A percentile compares a stretch with the other conserved stretches of the same genome.
phyloP scores from a whole-genome alignment of 2,329 filamentous ascomycete species.

The Xylariaceae sp. region DNA sequence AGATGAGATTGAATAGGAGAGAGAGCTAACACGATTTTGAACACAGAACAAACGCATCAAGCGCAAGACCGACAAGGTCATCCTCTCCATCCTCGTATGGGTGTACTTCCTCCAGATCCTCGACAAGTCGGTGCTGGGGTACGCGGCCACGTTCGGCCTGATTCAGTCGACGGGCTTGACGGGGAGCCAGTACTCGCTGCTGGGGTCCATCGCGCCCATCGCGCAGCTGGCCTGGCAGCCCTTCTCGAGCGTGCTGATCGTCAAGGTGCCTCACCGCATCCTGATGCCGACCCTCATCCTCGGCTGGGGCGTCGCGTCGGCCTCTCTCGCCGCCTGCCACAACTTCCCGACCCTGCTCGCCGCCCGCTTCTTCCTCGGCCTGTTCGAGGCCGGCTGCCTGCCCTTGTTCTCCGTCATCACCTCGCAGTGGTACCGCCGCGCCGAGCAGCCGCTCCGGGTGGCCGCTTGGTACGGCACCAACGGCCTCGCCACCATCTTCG shows the following conservation, averaged over 20 bases:
- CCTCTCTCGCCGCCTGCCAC: slow-evolving; percentile 46
- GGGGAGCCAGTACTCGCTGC: slow-evolving; percentile 44
- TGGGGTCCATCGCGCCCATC: slow-evolving; percentile 43
- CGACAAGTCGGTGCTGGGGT: slow-evolving; percentile 56
- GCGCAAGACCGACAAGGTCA: slow-evolving; percentile 34
- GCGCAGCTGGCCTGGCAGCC: slow-evolving; percentile 50
- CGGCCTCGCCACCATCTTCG: slow-evolving; percentile 49
- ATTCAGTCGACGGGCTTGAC: slow-evolving; percentile 52
- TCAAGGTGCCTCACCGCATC: slow-evolving; percentile 56
- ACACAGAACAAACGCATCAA: slow-evolving; percentile 18
- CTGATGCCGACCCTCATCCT: slow-evolving; percentile 49
- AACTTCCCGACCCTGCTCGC: slow-evolving; percentile 45
- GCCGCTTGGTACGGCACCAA: slow-evolving; percentile 58
- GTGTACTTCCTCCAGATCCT: slow-evolving; percentile 60
- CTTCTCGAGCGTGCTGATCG: slow-evolving; percentile 47
- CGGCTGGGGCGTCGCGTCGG: slow-evolving; percentile 46
- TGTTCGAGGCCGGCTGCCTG: slow-evolving; percentile 46
- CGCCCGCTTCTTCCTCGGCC: slow-evolving; percentile 50
- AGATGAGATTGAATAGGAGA: not conserved
- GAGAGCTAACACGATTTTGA: not conserved
- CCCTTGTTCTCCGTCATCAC: slow-evolving; percentile 54
- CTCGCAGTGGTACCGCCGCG: slow-evolving; percentile 57
- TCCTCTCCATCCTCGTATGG: slow-evolving; percentile 45
- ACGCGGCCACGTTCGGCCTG: slow-evolving; percentile 59
- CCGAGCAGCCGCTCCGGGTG: slow-evolving; percentile 53